These are phyloP conservation scores for Chlamydomonas reinhardtii DNA, from an alignment of 163 green algal genomes.

Conservation along the genomic window DNA sequence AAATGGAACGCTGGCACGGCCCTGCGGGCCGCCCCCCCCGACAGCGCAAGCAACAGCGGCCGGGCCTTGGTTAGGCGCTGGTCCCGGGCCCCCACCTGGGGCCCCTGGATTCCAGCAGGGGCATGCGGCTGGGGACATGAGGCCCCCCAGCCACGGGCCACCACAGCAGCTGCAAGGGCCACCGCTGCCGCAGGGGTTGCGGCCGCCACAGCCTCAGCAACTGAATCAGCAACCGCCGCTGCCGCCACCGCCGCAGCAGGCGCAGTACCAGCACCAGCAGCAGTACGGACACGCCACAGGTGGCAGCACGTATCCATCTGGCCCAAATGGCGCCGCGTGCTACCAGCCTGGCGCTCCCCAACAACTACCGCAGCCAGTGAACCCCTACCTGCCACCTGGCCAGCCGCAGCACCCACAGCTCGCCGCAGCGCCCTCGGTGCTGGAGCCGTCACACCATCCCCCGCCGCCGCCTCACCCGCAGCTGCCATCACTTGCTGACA, in stretches of 20 bases:
- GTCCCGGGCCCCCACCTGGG: too few relatives aligned
- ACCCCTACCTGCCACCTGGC: background rate
- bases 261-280: background rate
- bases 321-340: too few relatives aligned
- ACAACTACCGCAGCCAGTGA: background rate
- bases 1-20: too few relatives aligned
- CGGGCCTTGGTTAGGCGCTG: too few relatives aligned
- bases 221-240: background rate
- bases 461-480: too few relatives aligned
- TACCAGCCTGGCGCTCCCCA: conserved; percentile 1
- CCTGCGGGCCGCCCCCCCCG: too few relatives aligned
- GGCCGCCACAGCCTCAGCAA: background rate
- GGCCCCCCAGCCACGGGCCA: background rate
- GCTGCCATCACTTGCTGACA: too few relatives aligned
- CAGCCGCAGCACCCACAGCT: background rate
- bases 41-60: too few relatives aligned
- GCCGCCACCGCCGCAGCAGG: background rate
- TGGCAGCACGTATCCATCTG: background rate
- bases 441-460: too few relatives aligned
- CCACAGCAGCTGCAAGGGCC: background rate
- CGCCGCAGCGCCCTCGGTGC: too few relatives aligned
- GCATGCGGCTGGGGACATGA: too few relatives aligned
- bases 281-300: background rate
- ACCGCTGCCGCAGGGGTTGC: background rate
- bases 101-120: too few relatives aligned